Conservation (phyloP, 768 basidiomycete genomes). For the Phanerochaete carnosa region DNA sequence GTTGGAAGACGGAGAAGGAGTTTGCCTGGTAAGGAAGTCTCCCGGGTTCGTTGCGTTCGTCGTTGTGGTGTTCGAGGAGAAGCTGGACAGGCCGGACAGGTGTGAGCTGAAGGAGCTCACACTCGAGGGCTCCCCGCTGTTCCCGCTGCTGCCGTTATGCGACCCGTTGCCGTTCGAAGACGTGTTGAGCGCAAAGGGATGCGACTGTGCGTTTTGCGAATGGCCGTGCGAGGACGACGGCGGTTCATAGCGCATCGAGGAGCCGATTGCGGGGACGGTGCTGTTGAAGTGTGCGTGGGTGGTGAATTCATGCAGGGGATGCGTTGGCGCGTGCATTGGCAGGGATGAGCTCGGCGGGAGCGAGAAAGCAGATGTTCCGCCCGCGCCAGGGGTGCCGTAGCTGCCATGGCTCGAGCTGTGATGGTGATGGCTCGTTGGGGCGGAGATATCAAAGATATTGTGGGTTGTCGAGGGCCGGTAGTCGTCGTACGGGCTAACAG, state of each 20-base stretch:
- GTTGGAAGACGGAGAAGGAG: conserved; percentile 20
- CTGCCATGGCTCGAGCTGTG: conserved; percentile 17
- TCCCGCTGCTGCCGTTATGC: conserved; percentile 19
- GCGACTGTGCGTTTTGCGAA: conserved; percentile 5
- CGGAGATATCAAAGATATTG: conserved; percentile 64
- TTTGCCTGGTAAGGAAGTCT: conserved; percentile 19
- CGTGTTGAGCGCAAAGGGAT: conserved; percentile 16
- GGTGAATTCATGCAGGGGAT: conserved; percentile 27
- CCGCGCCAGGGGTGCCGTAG: conserved; percentile 19
- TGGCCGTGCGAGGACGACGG: conserved; percentile 18
- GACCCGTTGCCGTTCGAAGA: conserved; percentile 10
- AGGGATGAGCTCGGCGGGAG: conserved; percentile 11
- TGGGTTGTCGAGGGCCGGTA: conserved; percentile 39
- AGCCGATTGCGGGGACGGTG: conserved; percentile 31
- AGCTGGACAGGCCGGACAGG: conserved; percentile 27
- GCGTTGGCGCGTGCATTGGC: conserved; percentile 11
- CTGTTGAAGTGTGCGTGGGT: conserved; percentile 32
- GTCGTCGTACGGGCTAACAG: conserved; percentile 27
- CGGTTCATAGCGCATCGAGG: conserved; percentile 33
- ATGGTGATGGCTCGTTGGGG: conserved; percentile 34
- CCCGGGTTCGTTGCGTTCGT: conserved; percentile 2
- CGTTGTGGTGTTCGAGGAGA: conserved; percentile 25
- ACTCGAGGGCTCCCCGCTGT: conserved; percentile 23
- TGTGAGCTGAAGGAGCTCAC: conserved; percentile 26
- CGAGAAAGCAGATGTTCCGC: conserved; percentile 11